Evolutionary conservation across 2,329 filamentous ascomycete species (phyloP).

Genomic region (Xylaria sp.): DNA sequence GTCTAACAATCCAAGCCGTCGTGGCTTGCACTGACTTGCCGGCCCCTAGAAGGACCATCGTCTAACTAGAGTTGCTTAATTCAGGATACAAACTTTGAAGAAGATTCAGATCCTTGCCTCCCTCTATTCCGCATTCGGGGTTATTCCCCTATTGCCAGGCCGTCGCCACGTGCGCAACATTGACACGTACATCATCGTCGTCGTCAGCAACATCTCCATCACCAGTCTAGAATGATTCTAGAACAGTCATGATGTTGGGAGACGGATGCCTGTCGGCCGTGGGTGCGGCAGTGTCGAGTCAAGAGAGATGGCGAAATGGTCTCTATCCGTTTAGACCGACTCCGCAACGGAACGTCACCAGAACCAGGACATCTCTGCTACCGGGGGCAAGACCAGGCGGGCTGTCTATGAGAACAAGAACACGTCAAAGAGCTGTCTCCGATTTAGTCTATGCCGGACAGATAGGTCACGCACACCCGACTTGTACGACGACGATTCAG

Average conservation of each 20-base stretch:
- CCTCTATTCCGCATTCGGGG: background rate
- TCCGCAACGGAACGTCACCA: constrained; percentile 4
- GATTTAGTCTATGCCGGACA: background rate
- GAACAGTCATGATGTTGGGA: background rate
- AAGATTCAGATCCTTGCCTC: background rate
- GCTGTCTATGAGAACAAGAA: background rate
- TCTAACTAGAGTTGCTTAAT: background rate
- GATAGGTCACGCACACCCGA: background rate
- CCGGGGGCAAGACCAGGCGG: background rate
- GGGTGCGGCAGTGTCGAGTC: constrained; percentile 6
- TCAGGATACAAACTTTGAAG: background rate
- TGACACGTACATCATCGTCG: background rate
- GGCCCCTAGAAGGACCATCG: background rate
- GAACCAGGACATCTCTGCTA: background rate
- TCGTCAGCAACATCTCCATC: background rate
- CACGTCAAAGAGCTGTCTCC: background rate
- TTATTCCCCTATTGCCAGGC: background rate
- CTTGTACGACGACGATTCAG: constrained; percentile 20
- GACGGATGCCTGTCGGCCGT: background rate
- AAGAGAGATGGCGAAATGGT: background rate
- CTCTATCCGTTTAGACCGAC: constrained; percentile 13
- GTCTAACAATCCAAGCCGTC: too few species aligned
- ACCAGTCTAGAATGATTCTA: background rate
- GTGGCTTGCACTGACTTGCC: background rate
- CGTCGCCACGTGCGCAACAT: background rate